These are phyloP conservation scores for Sanguinoderma infundibulare DNA, from an alignment of 1,284 basidiomycete species.

Conservation along the genomic window DNA sequence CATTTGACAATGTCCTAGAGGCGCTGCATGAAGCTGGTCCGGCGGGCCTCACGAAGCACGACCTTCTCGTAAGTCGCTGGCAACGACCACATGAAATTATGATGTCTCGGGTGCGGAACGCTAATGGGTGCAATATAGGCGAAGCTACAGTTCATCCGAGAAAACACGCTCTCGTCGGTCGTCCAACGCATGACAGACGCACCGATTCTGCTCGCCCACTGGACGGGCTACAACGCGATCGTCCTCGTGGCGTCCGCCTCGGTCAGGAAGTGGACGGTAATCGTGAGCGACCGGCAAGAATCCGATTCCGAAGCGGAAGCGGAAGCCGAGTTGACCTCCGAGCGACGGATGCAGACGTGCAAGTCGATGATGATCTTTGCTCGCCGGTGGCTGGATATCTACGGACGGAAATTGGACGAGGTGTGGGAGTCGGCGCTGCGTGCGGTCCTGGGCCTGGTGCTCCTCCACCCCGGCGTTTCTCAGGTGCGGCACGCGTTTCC, in stretches of 20 bases:
- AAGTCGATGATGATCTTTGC: constrained; percentile 56
- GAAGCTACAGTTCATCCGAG: constrained; percentile 5
- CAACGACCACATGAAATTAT: not conserved
- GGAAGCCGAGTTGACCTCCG: not conserved
- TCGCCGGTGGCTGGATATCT: constrained; percentile 79
- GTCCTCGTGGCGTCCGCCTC: constrained; percentile 54
- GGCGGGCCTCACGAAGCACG: constrained; percentile 51
- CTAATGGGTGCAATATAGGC: not conserved
- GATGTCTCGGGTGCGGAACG: not conserved
- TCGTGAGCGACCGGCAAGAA: constrained; percentile 38
- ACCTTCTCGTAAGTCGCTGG: constrained; percentile 47
- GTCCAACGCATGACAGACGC: constrained; percentile 45
- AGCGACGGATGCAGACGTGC: not conserved
- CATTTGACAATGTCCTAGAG: constrained; percentile 46
- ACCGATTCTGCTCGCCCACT: constrained; percentile 61
- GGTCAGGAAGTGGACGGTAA: constrained; percentile 62
- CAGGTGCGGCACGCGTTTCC: constrained; percentile 51
- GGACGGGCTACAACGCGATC: constrained; percentile 65
- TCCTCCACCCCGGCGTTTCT: constrained; percentile 74
- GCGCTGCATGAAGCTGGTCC: constrained; percentile 45
- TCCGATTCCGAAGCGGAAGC: too few species aligned
- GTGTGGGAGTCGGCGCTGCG: constrained; percentile 73
- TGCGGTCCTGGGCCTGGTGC: constrained; percentile 67
- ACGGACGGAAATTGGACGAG: constrained; percentile 59
- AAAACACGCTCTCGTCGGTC: constrained; percentile 3